Evolutionary conservation across 306 rosid genomes (phyloP), one percentile per base, ranked within the genome.

Genomic region (Benincasa hispida): DNA sequence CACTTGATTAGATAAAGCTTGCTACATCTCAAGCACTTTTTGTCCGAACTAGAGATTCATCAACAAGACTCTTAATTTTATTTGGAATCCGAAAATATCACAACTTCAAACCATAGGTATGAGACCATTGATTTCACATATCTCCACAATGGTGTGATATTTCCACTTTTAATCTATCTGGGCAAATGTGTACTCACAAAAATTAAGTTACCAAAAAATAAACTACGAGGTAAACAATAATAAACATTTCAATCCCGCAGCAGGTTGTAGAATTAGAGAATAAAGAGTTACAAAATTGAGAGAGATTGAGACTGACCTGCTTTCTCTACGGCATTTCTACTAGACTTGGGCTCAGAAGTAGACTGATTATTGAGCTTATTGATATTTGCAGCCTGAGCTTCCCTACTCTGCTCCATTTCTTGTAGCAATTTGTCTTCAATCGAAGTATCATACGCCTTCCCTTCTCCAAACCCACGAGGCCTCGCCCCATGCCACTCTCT

Each of bases 401-500:
- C 73, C 73, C 65, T 82, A 78, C 85, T 88, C 86, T 82, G 76
- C 73, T 30, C 88, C 48, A 93, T 74, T 87, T 91, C 97, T 25
- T 90, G 91, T 28, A 94, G 84, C 92, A 94, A 84, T 80, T 90
- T 80, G 76, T 94, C 97, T 79, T 94, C 98, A 87, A 90, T 28
- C 1, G 87, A 82, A 77, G 96, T 91, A 27, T 94, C 96, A 37
- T 90, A 94, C 53, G 51, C 87, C 83, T 85, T 91, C 75, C 93
- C 96, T 62, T 83, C 91, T 3, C 97, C 96, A 76, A 94, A 91
- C 7, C 98, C 97, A 54, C 66, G 80, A 0, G 97, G 98, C 68
- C 81, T 91, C 62, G 84, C 84, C 84, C 82, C 85, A 19, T 84
- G 57, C 97, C 92, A 89, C 39, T 84, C 72, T 22, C 62, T 84